Base-by-base conservation (phyloP, 345 rosid species). In the Gossypium raimondii region DNA sequence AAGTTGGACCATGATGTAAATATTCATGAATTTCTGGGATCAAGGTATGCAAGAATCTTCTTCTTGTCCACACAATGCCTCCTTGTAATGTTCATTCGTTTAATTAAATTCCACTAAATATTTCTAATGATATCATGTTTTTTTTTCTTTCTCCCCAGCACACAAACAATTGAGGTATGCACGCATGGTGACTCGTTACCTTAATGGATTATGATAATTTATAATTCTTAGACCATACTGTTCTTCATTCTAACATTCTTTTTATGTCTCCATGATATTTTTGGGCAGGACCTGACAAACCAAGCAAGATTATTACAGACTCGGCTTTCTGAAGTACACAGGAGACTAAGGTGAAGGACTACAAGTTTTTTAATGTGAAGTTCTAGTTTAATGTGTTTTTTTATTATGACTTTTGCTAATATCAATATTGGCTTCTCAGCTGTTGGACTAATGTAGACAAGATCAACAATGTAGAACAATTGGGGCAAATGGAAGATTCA, bases 1-100 rank as follows among this genome's bases (percentile, higher is more conserved):
- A 92, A 89, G 83, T 85, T 88, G 89, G 93, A 94, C 59, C 98
- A 92, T 61, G 93, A 92, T 81, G 90, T 94, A 56, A 87, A 87
- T 82, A 72, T 92, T 74, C 80, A 90, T 74, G 93, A 87, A 70
- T 92, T 89, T 84, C 72, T 93, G 74, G 92, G 90, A 71, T 65
- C 84, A 79, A 83, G 94, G 97, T 93, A 73, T 6, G 38, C 67
- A 48, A 52, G 34, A 47, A 55, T 5, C 41, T 34, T 66, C 72
- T 50, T 52, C 11, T 57, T 57, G 52, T 38, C 48, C 7, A 7
- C 12, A 1, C 14, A 3, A 10, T 3, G 11, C 68, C 25, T 63
- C 20, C 12, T 34, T 29, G 7, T 3, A 38, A 34, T 9, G 27
- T 61, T 61, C 45, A 41, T 34, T 47, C 38, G 67, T 22, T 58